Conservation (phyloP, 768 basidiomycete genomes). For the Clathrus columnatus region DNA sequence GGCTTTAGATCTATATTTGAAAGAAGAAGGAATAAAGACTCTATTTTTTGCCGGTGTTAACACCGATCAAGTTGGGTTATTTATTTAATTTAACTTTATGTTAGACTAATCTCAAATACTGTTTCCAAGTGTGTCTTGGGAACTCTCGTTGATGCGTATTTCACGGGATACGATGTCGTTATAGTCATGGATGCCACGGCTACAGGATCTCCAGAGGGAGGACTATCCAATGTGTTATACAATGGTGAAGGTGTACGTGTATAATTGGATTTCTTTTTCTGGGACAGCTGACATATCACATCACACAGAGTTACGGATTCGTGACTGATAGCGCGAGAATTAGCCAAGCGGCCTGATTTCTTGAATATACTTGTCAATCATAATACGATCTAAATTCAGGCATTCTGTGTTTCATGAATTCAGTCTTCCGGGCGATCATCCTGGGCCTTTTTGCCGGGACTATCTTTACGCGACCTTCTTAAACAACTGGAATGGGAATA, state of each 20-base stretch:
- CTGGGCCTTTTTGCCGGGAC: too few species aligned
- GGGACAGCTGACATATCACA: neutral
- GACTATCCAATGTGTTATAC: slow-evolving; percentile 47
- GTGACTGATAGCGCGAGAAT: slow-evolving; percentile 5
- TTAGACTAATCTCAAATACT: neutral
- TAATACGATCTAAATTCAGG: too few species aligned
- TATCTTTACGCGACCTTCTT: too few species aligned
- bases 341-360: neutral
- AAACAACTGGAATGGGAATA: too few species aligned
- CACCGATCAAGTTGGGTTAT: slow-evolving; percentile 44
- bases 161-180: slow-evolving; percentile 55
- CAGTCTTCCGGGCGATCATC: too few species aligned
- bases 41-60: slow-evolving; percentile 60
- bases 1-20: slow-evolving; percentile 52
- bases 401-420: too few species aligned
- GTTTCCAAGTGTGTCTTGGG: slow-evolving; percentile 50
- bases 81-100: neutral
- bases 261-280: neutral
- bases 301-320: slow-evolving; percentile 4
- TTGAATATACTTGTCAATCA: too few species aligned
- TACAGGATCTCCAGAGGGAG: slow-evolving; percentile 53
- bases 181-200: slow-evolving; percentile 49
- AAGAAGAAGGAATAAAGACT: slow-evolving; percentile 54
- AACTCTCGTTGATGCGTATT: slow-evolving; percentile 56
- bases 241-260: slow-evolving; percentile 45